These are phyloP conservation scores for Microstroma glucosiphilum DNA, from an alignment of 1,284 basidiomycete genomes.

Conservation along the genomic window DNA sequence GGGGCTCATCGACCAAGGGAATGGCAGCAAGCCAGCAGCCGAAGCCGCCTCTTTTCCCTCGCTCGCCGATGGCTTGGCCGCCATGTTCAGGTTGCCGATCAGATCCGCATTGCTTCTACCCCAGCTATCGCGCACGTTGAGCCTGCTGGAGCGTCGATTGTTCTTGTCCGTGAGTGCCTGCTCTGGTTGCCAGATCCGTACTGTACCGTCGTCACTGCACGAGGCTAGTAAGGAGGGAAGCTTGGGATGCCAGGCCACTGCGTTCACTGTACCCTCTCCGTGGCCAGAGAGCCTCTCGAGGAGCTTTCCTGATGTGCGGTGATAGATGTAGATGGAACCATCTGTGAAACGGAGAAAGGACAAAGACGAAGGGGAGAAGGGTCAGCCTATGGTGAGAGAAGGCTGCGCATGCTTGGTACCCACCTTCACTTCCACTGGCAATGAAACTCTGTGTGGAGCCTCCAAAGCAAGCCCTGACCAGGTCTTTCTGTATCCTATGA, in stretches of 20 bases:
- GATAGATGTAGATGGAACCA: conserved; percentile 83
- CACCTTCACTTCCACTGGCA: conserved; percentile 89
- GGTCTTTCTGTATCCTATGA: conserved; percentile 55
- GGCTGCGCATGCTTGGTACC: conserved; percentile 27
- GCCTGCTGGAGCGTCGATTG: not conserved
- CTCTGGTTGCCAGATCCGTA: conserved; percentile 38
- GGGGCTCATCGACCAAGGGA: conserved; percentile 8
- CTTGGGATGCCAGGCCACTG: conserved; percentile 87
- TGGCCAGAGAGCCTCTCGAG: conserved; percentile 81
- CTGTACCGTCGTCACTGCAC: conserved; percentile 46
- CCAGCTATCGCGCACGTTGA: not conserved
- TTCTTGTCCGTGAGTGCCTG: not conserved
- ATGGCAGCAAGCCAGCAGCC: not conserved
- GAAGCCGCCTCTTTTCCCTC: too few species aligned
- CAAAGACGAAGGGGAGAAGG: not conserved
- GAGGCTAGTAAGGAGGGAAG: conserved; percentile 78
- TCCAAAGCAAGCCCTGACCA: conserved; percentile 89
- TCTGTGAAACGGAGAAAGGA: conserved; percentile 14
- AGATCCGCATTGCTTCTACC: not conserved
- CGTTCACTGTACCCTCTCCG: conserved; percentile 79
- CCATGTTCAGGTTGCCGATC: not conserved
- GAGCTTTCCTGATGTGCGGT: conserved; percentile 72
- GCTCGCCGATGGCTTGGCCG: too few species aligned
- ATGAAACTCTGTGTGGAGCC: conserved; percentile 84
- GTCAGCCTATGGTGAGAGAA: not conserved